Evolutionary conservation across 108 stramenopile species (phyloP).

Genomic region (Cyclotella kingstonii): DNA sequence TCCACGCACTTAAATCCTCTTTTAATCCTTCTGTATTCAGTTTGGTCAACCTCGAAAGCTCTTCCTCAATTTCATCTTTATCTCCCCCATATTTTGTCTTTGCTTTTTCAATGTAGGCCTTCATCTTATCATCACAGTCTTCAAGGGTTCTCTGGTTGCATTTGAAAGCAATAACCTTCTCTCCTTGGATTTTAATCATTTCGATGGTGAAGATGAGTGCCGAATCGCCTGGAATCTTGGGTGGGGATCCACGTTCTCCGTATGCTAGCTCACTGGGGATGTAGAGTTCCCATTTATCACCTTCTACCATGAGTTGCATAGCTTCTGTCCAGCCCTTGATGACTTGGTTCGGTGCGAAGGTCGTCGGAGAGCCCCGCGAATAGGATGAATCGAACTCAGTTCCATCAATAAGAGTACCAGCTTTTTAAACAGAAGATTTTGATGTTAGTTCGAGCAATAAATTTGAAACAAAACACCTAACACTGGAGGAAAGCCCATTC

Average conservation of each 20-base stretch:
- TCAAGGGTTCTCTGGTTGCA: constrained; percentile 46
- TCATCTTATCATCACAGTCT: constrained; percentile 66
- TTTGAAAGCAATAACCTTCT: constrained; percentile 52
- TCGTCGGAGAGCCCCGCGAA: constrained; percentile 79
- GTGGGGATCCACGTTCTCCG: constrained; percentile 76
- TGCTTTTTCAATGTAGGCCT: constrained; percentile 61
- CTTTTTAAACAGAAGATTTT: background rate
- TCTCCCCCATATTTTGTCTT: constrained; percentile 39
- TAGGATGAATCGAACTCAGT: constrained; percentile 86
- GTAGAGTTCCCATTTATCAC: constrained; percentile 85
- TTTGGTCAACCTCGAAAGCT: constrained; percentile 46
- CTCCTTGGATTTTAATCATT: constrained; percentile 78
- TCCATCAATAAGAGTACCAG: constrained; percentile 86
- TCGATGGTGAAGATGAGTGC: constrained; percentile 90
- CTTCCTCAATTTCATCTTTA: constrained; percentile 37
- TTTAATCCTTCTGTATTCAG: constrained; percentile 49
- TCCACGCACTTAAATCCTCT: constrained; percentile 45
- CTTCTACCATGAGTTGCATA: constrained; percentile 87
- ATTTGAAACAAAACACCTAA: background rate
- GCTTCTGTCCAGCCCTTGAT: constrained; percentile 84
- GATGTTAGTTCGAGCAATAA: background rate
- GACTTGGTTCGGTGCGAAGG: constrained; percentile 92
- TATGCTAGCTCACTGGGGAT: constrained; percentile 89
- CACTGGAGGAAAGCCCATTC: background rate
- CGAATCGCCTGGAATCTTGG: constrained; percentile 70